phyloP scores from a whole-genome alignment of 2,329 filamentous ascomycete species.

The Neopestalotiopsis clavispora region DNA sequence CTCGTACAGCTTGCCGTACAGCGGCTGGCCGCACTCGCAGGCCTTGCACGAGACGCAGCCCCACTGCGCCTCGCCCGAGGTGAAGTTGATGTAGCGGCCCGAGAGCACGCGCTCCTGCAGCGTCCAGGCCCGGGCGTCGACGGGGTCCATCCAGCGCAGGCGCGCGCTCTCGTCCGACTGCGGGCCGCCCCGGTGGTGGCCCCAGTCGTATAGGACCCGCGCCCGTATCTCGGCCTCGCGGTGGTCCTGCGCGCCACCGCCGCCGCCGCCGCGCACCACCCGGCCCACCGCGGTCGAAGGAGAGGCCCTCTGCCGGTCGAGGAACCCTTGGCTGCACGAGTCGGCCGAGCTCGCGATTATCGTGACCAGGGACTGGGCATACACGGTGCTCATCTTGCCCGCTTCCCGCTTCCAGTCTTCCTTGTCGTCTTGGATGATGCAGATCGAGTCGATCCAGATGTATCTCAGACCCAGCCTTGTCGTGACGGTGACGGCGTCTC shows the following conservation, averaged over 20 bases:
- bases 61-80: constrained; percentile 17
- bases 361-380: constrained; percentile 23
- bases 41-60: constrained; percentile 8
- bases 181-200: constrained; percentile 10
- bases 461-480: constrained; percentile 11
- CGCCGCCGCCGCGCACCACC: no score
- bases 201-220: constrained; percentile 9
- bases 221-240: not conserved
- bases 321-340: constrained; percentile 14
- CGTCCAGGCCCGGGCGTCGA: constrained; percentile 15
- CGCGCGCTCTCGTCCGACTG: not conserved
- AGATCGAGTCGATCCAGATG: constrained; percentile 16
- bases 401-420: constrained; percentile 23
- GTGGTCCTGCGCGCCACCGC: not conserved
- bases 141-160: constrained; percentile 5
- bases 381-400: constrained; percentile 25
- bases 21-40: not conserved
- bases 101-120: constrained; percentile 17
- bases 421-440: constrained; percentile 23
- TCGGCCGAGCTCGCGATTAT: constrained; percentile 19
- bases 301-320: not conserved
- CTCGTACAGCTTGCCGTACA: not conserved
- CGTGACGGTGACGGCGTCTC: constrained; percentile 15
- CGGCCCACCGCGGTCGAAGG: not conserved
- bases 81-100: constrained; percentile 9